Evolutionary conservation across 768 basidiomycete species (phyloP).

Genomic region (Pleurotus citrinopileatus): DNA sequence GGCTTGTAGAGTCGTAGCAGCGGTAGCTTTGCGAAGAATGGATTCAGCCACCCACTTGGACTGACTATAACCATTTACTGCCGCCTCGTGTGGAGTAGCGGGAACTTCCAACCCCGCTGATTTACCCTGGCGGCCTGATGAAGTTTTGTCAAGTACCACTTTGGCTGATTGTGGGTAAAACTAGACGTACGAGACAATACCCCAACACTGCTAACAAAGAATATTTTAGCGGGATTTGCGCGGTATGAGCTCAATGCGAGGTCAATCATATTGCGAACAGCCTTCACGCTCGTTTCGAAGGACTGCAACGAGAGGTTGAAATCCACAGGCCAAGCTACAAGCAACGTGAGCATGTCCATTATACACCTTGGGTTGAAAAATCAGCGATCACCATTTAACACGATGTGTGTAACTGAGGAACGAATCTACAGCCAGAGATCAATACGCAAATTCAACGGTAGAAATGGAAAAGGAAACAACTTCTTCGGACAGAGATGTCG

Average conservation of each 20-base stretch:
- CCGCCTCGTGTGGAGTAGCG: neutral
- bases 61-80: conserved; percentile 31
- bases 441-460: neutral
- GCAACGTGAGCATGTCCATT: neutral
- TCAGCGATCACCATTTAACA: conserved; percentile 28
- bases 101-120: neutral
- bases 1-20: conserved; percentile 16
- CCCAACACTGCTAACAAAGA: conserved; percentile 35
- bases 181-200: conserved; percentile 24
- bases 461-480: neutral
- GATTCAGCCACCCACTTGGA: conserved; percentile 43
- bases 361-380: neutral
- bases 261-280: conserved; percentile 37
- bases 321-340: conserved; percentile 44
- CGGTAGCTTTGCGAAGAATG: conserved; percentile 22
- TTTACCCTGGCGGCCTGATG: neutral
- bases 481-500: conserved; percentile 16
- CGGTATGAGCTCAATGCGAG: conserved; percentile 30
- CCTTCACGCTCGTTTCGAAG: conserved; percentile 39
- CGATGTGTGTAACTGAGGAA: conserved; percentile 19
- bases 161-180: neutral
- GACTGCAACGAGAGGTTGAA: conserved; percentile 42
- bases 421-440: conserved; percentile 2
- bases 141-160: conserved; percentile 16
- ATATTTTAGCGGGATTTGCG: conserved; percentile 25